Conservation (phyloP, 352 stramenopile species). For the Pythium aquatile region DNA sequence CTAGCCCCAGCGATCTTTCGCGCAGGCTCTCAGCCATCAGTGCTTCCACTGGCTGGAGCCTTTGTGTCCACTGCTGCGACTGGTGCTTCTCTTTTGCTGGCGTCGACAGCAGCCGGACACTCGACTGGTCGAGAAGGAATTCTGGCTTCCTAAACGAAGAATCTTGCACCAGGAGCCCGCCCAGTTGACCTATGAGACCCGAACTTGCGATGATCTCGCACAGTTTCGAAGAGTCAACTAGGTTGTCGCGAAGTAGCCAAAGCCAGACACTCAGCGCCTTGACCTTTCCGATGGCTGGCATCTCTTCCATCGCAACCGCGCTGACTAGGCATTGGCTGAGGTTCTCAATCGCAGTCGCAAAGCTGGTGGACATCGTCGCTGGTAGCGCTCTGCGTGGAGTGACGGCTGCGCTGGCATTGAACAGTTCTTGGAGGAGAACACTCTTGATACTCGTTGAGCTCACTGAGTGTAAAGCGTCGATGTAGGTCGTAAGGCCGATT, state of each 20-base stretch:
- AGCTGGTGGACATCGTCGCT: neutral
- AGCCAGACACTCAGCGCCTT: constrained; percentile 10
- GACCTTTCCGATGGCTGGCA: neutral
- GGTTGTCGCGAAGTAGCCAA: neutral
- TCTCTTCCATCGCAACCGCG: neutral
- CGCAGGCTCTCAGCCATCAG: neutral
- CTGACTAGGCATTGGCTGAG: neutral
- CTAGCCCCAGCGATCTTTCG: neutral
- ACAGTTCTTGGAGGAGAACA: constrained; percentile 5
- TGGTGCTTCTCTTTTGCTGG: neutral
- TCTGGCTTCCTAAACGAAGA: neutral
- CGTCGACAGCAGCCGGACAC: neutral
- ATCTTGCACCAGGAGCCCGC: neutral
- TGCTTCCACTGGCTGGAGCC: constrained; percentile 2
- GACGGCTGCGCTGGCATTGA: neutral
- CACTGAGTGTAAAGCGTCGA: neutral
- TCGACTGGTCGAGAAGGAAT: neutral
- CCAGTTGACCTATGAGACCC: neutral
- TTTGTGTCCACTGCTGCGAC: neutral
- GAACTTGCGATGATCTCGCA: neutral
- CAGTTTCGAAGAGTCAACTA: neutral
- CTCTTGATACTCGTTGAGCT: constrained; percentile 6
- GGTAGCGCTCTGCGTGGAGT: neutral
- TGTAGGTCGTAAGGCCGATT: neutral
- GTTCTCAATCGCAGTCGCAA: neutral